Evolutionary conservation across 306 rosid species (phyloP).

Genomic region (Lathyrus sativus): DNA sequence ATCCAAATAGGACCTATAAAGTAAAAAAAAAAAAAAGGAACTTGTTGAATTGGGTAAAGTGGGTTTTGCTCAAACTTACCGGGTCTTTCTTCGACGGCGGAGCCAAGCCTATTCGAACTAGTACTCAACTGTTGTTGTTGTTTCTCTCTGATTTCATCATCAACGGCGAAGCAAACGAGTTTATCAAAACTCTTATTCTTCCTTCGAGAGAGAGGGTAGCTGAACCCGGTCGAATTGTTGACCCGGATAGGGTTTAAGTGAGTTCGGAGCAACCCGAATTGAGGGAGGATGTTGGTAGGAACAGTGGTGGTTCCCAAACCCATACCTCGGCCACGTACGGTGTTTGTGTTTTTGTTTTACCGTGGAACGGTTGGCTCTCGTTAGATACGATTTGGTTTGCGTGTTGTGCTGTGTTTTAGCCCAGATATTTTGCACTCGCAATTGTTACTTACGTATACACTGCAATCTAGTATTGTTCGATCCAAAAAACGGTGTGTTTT

Average conservation of each 20-base stretch:
- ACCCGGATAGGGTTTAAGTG: conserved; percentile 43
- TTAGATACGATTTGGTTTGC: conserved; percentile 34
- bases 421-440: background rate
- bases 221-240: conserved; percentile 36
- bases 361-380: conserved; percentile 41
- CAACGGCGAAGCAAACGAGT: conserved; percentile 67
- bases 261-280: conserved; percentile 42
- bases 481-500: no score
- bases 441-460: no score
- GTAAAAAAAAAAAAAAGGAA: background rate
- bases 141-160: conserved; percentile 65
- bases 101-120: conserved; percentile 44
- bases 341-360: background rate
- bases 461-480: no score
- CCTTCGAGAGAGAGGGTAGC: conserved; percentile 28
- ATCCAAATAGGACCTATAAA: background rate
- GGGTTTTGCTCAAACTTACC: conserved; percentile 37
- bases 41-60: background rate
- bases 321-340: conserved; percentile 43
- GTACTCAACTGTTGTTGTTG: conserved; percentile 50
- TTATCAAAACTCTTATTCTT: conserved; percentile 31
- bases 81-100: conserved; percentile 71
- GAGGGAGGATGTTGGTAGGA: conserved; percentile 53
- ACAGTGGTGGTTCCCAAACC: conserved; percentile 64
- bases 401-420: background rate